Percentiles rank a stretch among this genome's conserved stretches.
Evolutionary conservation across 352 stramenopile genomes (phyloP).

Genomic region (Phytophthora aleatoria): DNA sequence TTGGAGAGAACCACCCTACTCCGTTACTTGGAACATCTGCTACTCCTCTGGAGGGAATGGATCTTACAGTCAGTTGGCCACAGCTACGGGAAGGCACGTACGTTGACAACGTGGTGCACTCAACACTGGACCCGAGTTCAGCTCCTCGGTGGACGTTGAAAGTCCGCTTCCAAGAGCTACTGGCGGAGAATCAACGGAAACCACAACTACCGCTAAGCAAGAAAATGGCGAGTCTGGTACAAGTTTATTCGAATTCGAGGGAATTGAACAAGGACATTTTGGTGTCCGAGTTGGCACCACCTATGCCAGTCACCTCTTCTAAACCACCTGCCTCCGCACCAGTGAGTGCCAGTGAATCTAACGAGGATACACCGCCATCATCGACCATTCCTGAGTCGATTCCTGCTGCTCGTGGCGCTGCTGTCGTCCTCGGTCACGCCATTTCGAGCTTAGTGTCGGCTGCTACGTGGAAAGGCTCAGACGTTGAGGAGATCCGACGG

Average conservation of each 20-base stretch:
- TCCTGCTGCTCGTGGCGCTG: conserved; percentile 73
- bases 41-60: conserved; percentile 57
- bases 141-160: conserved; percentile 71
- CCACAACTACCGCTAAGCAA: conserved; percentile 66
- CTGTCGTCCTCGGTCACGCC: conserved; percentile 69
- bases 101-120: conserved; percentile 87
- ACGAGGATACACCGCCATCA: conserved; percentile 7
- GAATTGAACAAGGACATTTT: conserved; percentile 73
- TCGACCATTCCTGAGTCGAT: conserved; percentile 52
- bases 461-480: conserved; percentile 75
- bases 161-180: conserved; percentile 50
- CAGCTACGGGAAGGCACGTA: conserved; percentile 80
- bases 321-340: conserved; percentile 15
- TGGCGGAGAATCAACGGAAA: conserved; percentile 54
- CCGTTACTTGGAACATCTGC: conserved; percentile 41
- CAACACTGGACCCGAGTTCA: conserved; percentile 65
- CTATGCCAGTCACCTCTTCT: conserved; percentile 32
- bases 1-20: conserved; percentile 32
- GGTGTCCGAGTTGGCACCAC: conserved; percentile 72
- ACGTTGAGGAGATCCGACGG: conserved; percentile 66
- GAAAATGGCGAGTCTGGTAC: conserved; percentile 68
- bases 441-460: conserved; percentile 75
- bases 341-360: neutral
- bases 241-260: conserved; percentile 76
- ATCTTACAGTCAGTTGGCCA: conserved; percentile 70